Evolutionary conservation across 768 basidiomycete species (phyloP), one percentile per base, ranked within the genome.

Genomic region (Tylopilus vinaceipallidus): DNA sequence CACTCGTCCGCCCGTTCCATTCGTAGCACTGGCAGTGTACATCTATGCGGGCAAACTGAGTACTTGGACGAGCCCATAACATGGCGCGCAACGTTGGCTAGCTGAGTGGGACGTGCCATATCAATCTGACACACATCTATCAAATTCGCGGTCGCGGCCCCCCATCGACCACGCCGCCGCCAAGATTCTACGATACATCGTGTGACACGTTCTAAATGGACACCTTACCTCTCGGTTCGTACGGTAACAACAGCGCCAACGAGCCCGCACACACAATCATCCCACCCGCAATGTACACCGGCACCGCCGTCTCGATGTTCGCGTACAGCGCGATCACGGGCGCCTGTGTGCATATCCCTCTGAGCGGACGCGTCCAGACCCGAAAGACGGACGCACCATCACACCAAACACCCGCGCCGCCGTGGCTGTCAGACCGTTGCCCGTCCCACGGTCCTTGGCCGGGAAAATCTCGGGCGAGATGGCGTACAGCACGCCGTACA

Each of bases 401-500:
- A 89, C 76, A 4, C 88, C 83, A 62, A 87, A 88, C 14, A 87
- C 71, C 13, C 86, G 75, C 39, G 75, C 73, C 0, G 82, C 79
- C 1, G 80, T 81, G 7, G 82, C 75, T 1, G 77, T 77, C 40
- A 88, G 68, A 4, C 81, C 83, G 52, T 84, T 86, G 2, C 86
- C 86, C 0, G 86, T 89, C 0, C 86, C 86, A 30, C 86, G 74
- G 64, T 87, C 79, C 60, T 84, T 84, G 27, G 82, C 82, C 11
- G 84, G 82, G 63, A 87, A 86, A 5, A 85, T 71, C 64, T 89
- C 85, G 0, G 85, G 79, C 1, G 86, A 81, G 42, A 85, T 65
- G 16, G 85, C 83, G 57, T 86, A 88, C 36, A 89, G 58, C 2
- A 88, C 85, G 6, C 87, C 84, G 43, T 84, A 88, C 86, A 88